A percentile compares a stretch with the other conserved stretches of the same genome.
Conservation (phyloP, 2,329 filamentous ascomycete genomes). For the Diaporthe australafricana region DNA sequence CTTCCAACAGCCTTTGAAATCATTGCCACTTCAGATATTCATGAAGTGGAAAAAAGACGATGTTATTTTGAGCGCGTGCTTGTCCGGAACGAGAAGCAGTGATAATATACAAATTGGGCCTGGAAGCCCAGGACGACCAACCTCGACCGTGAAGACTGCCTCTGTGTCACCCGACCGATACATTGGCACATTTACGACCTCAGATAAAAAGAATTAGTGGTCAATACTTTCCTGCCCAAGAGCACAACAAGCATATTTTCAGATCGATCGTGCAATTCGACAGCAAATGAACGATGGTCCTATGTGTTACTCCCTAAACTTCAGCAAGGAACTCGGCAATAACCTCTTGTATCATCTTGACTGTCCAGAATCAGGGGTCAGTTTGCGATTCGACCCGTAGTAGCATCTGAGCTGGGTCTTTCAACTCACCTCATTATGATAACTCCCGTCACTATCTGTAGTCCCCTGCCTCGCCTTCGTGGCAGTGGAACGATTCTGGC, state of each 20-base stretch:
- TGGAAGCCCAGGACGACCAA: background rate
- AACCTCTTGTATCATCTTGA: background rate
- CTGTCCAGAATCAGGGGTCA: background rate
- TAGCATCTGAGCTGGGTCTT: background rate
- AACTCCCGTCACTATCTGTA: background rate
- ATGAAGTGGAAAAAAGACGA: background rate
- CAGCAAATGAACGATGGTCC: background rate
- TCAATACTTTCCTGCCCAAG: too few species aligned
- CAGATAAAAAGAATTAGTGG: too few species aligned
- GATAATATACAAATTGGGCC: background rate
- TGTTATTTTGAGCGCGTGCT: too few species aligned
- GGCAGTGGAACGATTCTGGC: background rate
- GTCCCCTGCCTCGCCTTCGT: background rate
- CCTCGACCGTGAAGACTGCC: too few species aligned
- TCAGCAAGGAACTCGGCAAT: constrained; percentile 1
- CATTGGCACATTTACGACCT: background rate
- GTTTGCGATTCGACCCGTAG: background rate
- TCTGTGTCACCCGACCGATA: background rate
- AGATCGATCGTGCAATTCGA: too few species aligned
- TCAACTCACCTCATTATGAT: background rate
- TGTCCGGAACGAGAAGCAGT: too few species aligned
- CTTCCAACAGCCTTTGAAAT: background rate
- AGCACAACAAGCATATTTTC: too few species aligned
- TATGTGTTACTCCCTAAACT: background rate
- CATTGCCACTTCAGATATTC: background rate